Percentiles rank a stretch among this genome's conserved stretches.
Evolutionary conservation across 2,329 filamentous ascomycete genomes (phyloP).

Genomic region (Botrytis byssoidea): DNA sequence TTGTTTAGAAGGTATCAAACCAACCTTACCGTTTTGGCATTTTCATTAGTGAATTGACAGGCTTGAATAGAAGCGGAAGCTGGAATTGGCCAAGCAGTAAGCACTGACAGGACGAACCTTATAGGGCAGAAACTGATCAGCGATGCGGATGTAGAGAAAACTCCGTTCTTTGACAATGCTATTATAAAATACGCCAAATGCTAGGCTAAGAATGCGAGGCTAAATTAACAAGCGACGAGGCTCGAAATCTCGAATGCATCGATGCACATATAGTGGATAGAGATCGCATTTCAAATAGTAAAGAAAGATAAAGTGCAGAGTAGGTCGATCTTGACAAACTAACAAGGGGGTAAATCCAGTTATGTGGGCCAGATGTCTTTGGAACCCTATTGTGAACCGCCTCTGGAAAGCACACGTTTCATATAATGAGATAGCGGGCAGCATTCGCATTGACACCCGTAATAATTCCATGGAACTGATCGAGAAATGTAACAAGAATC

Average conservation of each 20-base stretch:
- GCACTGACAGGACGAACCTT: background rate
- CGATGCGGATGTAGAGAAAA: background rate
- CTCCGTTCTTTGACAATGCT: background rate
- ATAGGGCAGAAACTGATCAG: background rate
- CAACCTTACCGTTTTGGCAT: background rate
- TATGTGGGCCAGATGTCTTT: background rate
- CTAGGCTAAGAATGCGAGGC: background rate
- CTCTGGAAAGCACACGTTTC: background rate
- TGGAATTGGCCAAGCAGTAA: background rate
- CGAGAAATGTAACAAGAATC: background rate
- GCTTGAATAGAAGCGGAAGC: background rate
- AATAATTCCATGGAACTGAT: background rate
- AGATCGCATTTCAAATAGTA: background rate
- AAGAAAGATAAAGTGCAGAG: background rate
- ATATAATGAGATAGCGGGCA: background rate
- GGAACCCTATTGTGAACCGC: too few relatives aligned
- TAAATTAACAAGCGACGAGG: background rate
- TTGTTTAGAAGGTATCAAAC: background rate
- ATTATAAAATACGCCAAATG: background rate
- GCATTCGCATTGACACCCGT: background rate
- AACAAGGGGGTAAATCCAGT: background rate
- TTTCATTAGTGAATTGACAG: background rate
- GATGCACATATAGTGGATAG: background rate
- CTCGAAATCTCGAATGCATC: background rate
- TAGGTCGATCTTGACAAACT: background rate